Evolutionary conservation across 805 yeast species (phyloP), one percentile per base, ranked within the genome.

Genomic region (Starmerella geochares): DNA sequence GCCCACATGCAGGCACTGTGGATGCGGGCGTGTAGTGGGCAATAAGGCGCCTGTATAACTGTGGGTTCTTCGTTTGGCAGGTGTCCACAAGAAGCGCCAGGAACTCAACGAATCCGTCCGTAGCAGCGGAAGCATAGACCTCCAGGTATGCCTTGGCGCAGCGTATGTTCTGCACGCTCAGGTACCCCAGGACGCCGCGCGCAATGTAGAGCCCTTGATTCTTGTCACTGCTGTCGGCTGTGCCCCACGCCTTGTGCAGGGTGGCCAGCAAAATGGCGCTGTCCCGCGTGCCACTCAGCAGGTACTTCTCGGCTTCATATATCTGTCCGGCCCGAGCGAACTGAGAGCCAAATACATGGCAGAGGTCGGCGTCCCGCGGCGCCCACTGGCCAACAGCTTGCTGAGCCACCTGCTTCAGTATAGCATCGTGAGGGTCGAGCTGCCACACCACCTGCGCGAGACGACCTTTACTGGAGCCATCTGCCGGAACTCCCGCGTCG

Each of bases 131-230:
- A 47, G 29, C 58, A 47, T 50, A 54, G 13, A 57, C 50, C 1
- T 60, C 60, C 19, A 71, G 58, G 2, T 78, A 66, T 47, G 66
- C 66, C 28, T 54, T 54, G 4, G 83, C 84, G 61, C 74, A 78
- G 53, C 82, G 74, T 43, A 83, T 62, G 62, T 86, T 84, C 47
- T 75, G 77, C 49, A 83, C 72, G 56, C 79, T 74, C 20, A 85
- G 68, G 63, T 84, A 90, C 57, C 88, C 86, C 49, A 87, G 65
- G 5, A 86, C 80, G 2, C 86, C 77, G 55, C 96, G 74, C 3
- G 75, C 60, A 11, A 68, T 54, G 50, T 67, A 72, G 21, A 57
- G 43, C 8, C 23, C 20, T 16, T 27, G 37, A 11, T 23, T 9
- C 14, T 2, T 36, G 20, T 43, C 17, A 16, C 46, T 39, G 21